Conservation (phyloP, 2,329 filamentous ascomycete species). For the Colletotrichum magnum region DNA sequence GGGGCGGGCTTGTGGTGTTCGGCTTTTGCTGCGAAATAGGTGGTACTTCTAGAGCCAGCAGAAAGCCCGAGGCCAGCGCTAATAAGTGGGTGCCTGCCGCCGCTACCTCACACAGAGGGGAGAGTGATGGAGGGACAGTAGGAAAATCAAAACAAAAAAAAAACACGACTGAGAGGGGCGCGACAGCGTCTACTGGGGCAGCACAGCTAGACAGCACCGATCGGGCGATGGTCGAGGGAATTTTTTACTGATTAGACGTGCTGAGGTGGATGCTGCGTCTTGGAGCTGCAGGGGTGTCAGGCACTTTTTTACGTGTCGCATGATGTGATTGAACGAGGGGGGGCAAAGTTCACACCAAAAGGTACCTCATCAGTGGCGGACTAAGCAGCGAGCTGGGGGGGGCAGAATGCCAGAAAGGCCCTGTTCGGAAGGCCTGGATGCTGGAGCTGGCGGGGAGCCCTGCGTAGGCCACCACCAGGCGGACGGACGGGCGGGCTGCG, state of each 20-base stretch:
- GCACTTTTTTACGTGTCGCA: constrained; percentile 34
- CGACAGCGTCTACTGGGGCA: constrained; percentile 4
- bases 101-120: too few species aligned
- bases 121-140: too few species aligned
- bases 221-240: constrained; percentile 29
- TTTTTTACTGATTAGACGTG: constrained; percentile 34
- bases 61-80: constrained; percentile 3
- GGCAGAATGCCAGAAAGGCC: neutral
- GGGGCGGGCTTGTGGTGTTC: constrained; percentile 1
- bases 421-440: constrained; percentile 20
- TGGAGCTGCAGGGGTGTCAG: constrained; percentile 34
- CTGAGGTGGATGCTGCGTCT: constrained; percentile 37
- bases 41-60: neutral
- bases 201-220: constrained; percentile 16
- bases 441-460: constrained; percentile 14
- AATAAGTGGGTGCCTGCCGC: too few species aligned
- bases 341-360: constrained; percentile 21
- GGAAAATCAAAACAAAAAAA: neutral
- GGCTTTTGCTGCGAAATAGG: neutral
- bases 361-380: neutral
- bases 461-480: neutral
- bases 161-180: constrained; percentile 12
- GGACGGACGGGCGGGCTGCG: neutral
- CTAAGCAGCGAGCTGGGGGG: neutral
- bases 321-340: constrained; percentile 37